phyloP scores from a whole-genome alignment of 371 early-diverging fungal species.

The Lichtheimia corymbifera region DNA sequence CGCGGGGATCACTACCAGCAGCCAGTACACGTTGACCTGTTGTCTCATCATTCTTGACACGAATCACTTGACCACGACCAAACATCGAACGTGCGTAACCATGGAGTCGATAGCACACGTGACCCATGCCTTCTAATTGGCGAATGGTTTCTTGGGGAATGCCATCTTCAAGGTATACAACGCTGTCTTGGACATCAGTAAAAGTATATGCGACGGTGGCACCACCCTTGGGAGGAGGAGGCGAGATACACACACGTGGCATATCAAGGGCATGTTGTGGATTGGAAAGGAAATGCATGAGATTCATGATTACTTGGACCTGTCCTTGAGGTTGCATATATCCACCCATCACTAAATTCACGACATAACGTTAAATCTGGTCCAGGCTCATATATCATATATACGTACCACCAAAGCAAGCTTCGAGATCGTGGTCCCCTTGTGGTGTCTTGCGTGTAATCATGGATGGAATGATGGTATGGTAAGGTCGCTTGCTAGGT shows the following conservation, averaged over 20 bases:
- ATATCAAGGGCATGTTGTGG: constrained; percentile 76
- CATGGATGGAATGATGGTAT: constrained; percentile 84
- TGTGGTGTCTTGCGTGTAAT: constrained; percentile 42
- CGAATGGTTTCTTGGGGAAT: constrained; percentile 39
- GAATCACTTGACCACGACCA: constrained; percentile 79
- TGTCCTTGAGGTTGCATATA: constrained; percentile 88
- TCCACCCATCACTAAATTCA: constrained; percentile 45
- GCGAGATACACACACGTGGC: constrained; percentile 67
- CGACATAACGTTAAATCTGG: not conserved
- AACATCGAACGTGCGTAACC: constrained; percentile 53
- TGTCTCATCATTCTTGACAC: constrained; percentile 29
- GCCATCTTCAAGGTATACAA: constrained; percentile 68
- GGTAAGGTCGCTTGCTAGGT: constrained; percentile 81
- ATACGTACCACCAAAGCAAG: constrained; percentile 53
- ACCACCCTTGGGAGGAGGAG: constrained; percentile 16
- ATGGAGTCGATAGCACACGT: constrained; percentile 43
- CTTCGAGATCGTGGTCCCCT: constrained; percentile 44
- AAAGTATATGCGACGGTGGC: constrained; percentile 30
- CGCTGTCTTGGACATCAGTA: constrained; percentile 38
- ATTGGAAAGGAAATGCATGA: constrained; percentile 56
- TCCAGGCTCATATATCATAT: not conserved
- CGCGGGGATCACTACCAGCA: constrained; percentile 73
- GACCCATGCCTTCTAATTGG: constrained; percentile 59
- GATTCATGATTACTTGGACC: constrained; percentile 75
- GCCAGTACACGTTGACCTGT: constrained; percentile 52